phyloP scores from a whole-genome alignment of 1,139 yeast species.

The Debaryomycetaceae sp. region DNA sequence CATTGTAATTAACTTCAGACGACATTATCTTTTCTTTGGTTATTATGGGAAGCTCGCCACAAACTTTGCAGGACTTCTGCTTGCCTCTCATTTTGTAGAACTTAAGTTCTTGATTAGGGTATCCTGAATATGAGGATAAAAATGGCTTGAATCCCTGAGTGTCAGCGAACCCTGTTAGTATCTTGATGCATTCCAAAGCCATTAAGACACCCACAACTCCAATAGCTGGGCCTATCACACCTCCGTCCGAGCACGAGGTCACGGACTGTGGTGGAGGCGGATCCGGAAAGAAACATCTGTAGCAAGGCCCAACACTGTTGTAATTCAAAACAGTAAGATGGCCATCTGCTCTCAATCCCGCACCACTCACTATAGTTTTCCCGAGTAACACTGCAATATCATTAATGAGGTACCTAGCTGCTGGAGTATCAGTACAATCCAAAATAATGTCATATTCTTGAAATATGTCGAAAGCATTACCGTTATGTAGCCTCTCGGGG shows the following conservation, averaged over 20 bases:
- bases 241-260: conserved; percentile 89
- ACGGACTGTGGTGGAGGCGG: conserved; percentile 88
- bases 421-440: conserved; percentile 95
- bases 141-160: conserved; percentile 60
- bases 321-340: conserved; percentile 78
- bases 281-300: conserved; percentile 85
- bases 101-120: conserved; percentile 66
- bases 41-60: conserved; percentile 55
- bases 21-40: conserved; percentile 42
- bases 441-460: conserved; percentile 67
- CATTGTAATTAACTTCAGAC: conserved; percentile 57
- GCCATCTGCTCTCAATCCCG: conserved; percentile 90
- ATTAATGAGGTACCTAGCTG: conserved; percentile 79
- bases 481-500: conserved; percentile 47
- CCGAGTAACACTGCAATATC: conserved; percentile 75
- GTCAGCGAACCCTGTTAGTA: conserved; percentile 58
- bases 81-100: conserved; percentile 77
- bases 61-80: conserved; percentile 58
- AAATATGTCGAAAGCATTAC: conserved; percentile 64
- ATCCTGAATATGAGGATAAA: conserved; percentile 68
- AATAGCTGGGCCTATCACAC: conserved; percentile 93
- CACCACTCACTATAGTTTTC: conserved; percentile 82
- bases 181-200: conserved; percentile 83
- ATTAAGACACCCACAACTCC: conserved; percentile 87
- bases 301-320: conserved; percentile 77